Conservation (phyloP, 495 filamentous ascomycete genomes). For the Corynascus novoguineensis region DNA sequence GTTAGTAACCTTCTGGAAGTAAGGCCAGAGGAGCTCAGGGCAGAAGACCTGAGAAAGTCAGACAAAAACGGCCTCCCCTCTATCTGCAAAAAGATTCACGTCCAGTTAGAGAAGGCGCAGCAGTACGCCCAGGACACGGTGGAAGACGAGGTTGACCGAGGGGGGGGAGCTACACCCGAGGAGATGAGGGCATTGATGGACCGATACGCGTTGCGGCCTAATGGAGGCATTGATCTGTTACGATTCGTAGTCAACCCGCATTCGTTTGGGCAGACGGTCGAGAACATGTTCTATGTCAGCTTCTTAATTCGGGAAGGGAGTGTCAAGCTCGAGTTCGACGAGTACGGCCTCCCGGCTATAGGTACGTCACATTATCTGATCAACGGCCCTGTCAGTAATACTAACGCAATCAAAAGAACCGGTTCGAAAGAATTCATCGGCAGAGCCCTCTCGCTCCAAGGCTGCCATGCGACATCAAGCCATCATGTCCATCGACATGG, state of each 20-base stretch:
- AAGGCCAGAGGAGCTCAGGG: conserved; percentile 65
- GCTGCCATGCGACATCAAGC: conserved; percentile 68
- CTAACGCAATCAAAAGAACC: conserved; percentile 11
- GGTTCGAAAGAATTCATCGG: conserved; percentile 2
- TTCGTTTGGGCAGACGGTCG: conserved; percentile 91
- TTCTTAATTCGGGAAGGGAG: conserved; percentile 88
- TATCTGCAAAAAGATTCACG: conserved; percentile 61
- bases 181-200: conserved; percentile 46
- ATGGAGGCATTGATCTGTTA: conserved; percentile 68
- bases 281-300: conserved; percentile 95
- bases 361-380: conserved; percentile 46
- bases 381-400: conserved; percentile 3
- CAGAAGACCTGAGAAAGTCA: conserved; percentile 61
- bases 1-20: conserved; percentile 60
- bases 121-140: conserved; percentile 37
- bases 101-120: conserved; percentile 36
- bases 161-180: conserved; percentile 25
- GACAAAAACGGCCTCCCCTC: conserved; percentile 71
- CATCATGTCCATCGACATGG: conserved; percentile 77
- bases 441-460: conserved; percentile 13
- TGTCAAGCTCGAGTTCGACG: conserved; percentile 59
- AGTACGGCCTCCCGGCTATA: conserved; percentile 61
- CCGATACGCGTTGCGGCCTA: conserved; percentile 51
- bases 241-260: conserved; percentile 80
- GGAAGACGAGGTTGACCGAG: conserved; percentile 34